phyloP scores from a whole-genome alignment of 768 basidiomycete species.

The Boletus eberwhitei region DNA sequence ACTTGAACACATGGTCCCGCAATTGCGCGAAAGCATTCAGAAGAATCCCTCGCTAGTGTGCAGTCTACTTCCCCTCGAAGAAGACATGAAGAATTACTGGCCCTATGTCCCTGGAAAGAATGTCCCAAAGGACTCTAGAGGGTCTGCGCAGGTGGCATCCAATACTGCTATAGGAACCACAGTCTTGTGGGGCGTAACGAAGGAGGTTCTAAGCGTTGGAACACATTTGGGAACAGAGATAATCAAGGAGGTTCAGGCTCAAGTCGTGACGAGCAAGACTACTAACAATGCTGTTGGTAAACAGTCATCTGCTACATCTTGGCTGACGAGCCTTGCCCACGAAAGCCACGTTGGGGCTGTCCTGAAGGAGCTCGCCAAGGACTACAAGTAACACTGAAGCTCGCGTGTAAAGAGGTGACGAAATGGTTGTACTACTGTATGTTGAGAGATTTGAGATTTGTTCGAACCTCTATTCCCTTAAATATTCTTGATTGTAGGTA shows the following conservation, averaged over 20 bases:
- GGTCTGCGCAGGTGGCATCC: slow-evolving; percentile 5
- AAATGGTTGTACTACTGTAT: no score
- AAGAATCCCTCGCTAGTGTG: slow-evolving; percentile 44
- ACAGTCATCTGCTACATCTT: slow-evolving; percentile 20
- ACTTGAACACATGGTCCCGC: slow-evolving; percentile 38
- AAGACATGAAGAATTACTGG: slow-evolving; percentile 48
- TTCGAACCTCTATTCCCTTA: not conserved
- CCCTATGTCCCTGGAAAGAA: slow-evolving; percentile 33
- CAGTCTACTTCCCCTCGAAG: slow-evolving; percentile 49
- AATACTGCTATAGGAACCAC: slow-evolving; percentile 1
- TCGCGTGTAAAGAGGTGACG: not conserved
- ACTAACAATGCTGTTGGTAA: slow-evolving; percentile 5
- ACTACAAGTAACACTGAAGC: not conserved
- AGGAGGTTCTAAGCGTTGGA: slow-evolving; percentile 13
- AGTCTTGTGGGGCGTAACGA: slow-evolving; percentile 16
- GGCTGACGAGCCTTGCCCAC: slow-evolving; percentile 23
- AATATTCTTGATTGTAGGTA: not conserved
- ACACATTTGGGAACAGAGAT: slow-evolving; percentile 19
- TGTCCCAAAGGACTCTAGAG: slow-evolving; percentile 6
- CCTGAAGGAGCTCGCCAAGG: slow-evolving; percentile 17
- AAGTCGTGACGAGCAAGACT: slow-evolving; percentile 2
- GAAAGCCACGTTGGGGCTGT: slow-evolving; percentile 25
- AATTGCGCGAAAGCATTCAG: slow-evolving; percentile 35
- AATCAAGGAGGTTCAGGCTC: slow-evolving; percentile 21
- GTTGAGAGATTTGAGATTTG: not conserved